Percentiles rank a stretch among this genome's conserved stretches.
Conservation (phyloP, 768 basidiomycete genomes). For the Neoboletus subvelutipes region DNA sequence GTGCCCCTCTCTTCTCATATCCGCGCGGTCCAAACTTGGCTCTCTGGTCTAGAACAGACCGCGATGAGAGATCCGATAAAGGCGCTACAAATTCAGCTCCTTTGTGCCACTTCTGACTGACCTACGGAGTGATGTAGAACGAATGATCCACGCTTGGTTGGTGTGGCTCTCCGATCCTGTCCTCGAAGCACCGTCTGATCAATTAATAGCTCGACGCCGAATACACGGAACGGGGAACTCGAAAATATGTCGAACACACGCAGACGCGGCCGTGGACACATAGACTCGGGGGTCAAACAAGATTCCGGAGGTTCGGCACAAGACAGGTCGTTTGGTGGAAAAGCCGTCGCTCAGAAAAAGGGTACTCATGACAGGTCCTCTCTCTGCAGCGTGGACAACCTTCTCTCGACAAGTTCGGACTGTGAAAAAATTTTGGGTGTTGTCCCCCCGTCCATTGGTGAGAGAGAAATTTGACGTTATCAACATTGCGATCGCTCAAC, state of each 20-base stretch:
- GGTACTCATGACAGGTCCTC: slow-evolving; percentile 2
- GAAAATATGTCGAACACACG: slow-evolving; percentile 7
- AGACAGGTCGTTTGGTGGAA: neutral
- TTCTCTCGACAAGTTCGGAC: slow-evolving; percentile 18
- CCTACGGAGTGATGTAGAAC: neutral
- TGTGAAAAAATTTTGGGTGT: slow-evolving; percentile 14
- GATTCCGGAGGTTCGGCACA: neutral
- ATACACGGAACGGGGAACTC: slow-evolving; percentile 4
- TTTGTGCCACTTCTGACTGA: slow-evolving; percentile 2
- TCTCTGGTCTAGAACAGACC: slow-evolving; percentile 4
- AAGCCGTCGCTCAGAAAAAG: slow-evolving; percentile 3
- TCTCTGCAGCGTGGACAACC: slow-evolving; percentile 10
- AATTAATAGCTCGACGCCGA: slow-evolving; percentile 12
- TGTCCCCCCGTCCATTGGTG: neutral
- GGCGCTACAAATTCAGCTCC: neutral
- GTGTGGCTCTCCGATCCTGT: slow-evolving; percentile 3
- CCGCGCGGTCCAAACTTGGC: neutral
- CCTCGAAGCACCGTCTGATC: slow-evolving; percentile 3
- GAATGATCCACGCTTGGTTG: slow-evolving; percentile 13
- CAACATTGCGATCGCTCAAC: slow-evolving; percentile 12
- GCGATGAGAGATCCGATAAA: slow-evolving; percentile 9
- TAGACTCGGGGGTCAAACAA: neutral
- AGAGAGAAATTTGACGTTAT: slow-evolving; percentile 21
- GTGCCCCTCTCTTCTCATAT: slow-evolving; percentile 1
- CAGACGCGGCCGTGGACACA: neutral